Evolutionary conservation across 2,329 filamentous ascomycete species (phyloP).

Genomic region (Monosporascus sp.): DNA sequence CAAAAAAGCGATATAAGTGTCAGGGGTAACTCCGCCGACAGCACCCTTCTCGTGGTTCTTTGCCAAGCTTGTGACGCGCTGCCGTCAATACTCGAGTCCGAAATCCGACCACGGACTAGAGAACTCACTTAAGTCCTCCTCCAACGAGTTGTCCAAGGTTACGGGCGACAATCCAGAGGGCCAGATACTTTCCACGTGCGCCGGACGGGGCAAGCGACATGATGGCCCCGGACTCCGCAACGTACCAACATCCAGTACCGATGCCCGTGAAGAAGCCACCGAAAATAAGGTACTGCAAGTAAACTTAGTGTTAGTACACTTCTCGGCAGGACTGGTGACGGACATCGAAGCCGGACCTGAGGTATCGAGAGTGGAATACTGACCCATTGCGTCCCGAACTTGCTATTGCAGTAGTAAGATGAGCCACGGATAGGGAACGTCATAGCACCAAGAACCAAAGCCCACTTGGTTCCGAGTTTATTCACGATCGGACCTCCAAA

Average conservation of each 20-base stretch:
- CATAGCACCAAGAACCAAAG: slow-evolving; percentile 35
- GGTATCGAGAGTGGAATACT: slow-evolving; percentile 8
- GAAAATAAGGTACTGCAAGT: slow-evolving; percentile 33
- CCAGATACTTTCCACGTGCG: slow-evolving; percentile 42
- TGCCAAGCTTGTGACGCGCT: slow-evolving; percentile 21
- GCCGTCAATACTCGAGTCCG: neutral
- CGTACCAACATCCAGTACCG: slow-evolving; percentile 42
- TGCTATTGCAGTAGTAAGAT: slow-evolving; percentile 43
- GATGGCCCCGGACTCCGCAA: slow-evolving; percentile 42
- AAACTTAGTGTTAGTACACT: slow-evolving; percentile 1
- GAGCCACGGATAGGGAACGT: slow-evolving; percentile 41
- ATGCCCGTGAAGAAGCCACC: slow-evolving; percentile 32
- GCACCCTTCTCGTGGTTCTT: slow-evolving; percentile 32
- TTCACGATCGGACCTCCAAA: slow-evolving; percentile 41
- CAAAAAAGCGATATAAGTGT: slow-evolving; percentile 42
- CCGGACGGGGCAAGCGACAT: slow-evolving; percentile 42
- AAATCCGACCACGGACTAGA: neutral
- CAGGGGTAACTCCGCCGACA: slow-evolving; percentile 34
- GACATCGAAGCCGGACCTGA: too few species aligned
- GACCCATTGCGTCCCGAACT: slow-evolving; percentile 43
- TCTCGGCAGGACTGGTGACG: too few species aligned
- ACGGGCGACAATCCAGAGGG: slow-evolving; percentile 41
- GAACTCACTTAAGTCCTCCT: slow-evolving; percentile 38
- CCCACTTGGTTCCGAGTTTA: slow-evolving; percentile 42
- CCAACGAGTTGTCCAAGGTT: slow-evolving; percentile 43